Percentiles rank a stretch among this genome's conserved stretches.
Evolutionary conservation across 140 eudicot genomes (phyloP).

Genomic region (Flaveria floridana): DNA sequence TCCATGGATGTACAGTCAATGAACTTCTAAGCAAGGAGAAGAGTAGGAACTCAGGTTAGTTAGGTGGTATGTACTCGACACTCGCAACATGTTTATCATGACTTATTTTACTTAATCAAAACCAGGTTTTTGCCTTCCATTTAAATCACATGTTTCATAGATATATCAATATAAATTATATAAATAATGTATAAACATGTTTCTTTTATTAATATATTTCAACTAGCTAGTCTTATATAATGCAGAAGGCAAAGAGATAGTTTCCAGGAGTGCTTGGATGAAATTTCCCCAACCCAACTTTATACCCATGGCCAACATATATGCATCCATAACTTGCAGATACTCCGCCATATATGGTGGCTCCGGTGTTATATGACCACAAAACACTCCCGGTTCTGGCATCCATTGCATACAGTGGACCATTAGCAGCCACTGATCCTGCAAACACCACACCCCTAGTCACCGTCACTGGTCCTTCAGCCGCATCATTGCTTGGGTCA

Average conservation of each 20-base stretch:
- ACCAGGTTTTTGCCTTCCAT: conserved; percentile 7
- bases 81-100: conserved; percentile 13
- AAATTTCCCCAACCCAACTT: conserved; percentile 46
- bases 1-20: conserved; percentile 53
- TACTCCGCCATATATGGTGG: conserved; percentile 73
- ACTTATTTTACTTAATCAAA: conserved; percentile 22
- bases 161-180: background rate
- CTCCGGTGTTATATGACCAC: conserved; percentile 67
- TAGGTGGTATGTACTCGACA: conserved; percentile 32
- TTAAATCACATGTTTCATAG: conserved; percentile 13
- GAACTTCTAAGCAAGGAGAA: conserved; percentile 48
- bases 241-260: conserved; percentile 54
- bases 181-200: background rate
- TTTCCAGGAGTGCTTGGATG: conserved; percentile 64
- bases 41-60: conserved; percentile 30
- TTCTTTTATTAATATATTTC: background rate
- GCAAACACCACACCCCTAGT: conserved; percentile 65
- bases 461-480: conserved; percentile 57
- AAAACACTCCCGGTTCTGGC: conserved; percentile 54
- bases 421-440: conserved; percentile 64
- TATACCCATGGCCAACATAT: conserved; percentile 66
- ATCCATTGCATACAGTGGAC: conserved; percentile 75
- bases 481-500: conserved; percentile 54
- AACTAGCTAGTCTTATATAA: background rate
- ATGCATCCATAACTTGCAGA: conserved; percentile 72